A percentile compares a stretch with the other conserved stretches of the same genome.
Conservation (phyloP, 768 basidiomycete genomes). For the Amanita muscaria region DNA sequence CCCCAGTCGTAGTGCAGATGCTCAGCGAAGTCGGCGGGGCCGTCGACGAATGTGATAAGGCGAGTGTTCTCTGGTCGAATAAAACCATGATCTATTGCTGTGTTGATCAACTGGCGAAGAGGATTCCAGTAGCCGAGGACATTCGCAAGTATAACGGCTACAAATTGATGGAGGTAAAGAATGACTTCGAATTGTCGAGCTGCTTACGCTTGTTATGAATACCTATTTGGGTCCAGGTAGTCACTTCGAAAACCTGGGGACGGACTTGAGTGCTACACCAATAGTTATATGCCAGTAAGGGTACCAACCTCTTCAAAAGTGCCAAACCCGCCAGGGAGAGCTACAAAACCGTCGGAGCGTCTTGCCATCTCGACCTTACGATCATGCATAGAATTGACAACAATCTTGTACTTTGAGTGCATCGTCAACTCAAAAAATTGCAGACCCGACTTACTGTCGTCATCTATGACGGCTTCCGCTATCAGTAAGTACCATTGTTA, state of each 20-base stretch:
- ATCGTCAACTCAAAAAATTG: neutral
- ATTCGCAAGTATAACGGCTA: conserved; percentile 83
- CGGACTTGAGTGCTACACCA: neutral
- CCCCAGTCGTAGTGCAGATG: conserved; percentile 77
- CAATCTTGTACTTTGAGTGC: conserved; percentile 47
- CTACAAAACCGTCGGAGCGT: conserved; percentile 72
- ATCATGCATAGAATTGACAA: conserved; percentile 81
- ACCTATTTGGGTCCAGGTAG: conserved; percentile 90
- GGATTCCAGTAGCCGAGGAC: conserved; percentile 79
- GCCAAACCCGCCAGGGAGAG: conserved; percentile 88
- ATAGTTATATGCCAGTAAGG: conserved; percentile 5
- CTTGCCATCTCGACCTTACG: conserved; percentile 90
- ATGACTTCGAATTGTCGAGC: too few species aligned
- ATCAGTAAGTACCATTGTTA: neutral
- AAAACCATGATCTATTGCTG: conserved; percentile 62
- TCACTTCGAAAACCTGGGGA: conserved; percentile 73
- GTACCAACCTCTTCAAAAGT: conserved; percentile 81
- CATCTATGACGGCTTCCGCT: neutral
- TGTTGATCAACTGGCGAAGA: conserved; percentile 64
- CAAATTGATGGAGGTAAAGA: too few species aligned
- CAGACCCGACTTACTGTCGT: neutral
- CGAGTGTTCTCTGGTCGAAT: conserved; percentile 53
- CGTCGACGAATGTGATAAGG: conserved; percentile 71
- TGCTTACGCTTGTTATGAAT: conserved; percentile 75
- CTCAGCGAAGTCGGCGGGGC: conserved; percentile 40